A percentile compares a stretch with the other conserved stretches of the same genome.
phyloP scores from a whole-genome alignment of 768 basidiomycete species.

The Cystofilobasidium macerans region DNA sequence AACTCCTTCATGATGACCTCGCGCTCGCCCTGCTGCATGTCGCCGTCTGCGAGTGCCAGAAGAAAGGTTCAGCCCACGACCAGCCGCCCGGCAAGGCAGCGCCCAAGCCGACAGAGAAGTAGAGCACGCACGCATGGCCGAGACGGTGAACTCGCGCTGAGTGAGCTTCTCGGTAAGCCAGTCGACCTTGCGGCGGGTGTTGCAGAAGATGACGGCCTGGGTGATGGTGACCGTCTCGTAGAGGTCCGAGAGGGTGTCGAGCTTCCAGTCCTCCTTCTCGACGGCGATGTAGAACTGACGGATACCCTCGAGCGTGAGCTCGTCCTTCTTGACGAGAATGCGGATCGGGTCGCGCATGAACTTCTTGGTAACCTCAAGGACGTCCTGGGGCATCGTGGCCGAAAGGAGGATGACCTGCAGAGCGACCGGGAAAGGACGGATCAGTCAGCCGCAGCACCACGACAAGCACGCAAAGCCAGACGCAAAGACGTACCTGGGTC shows the following conservation, averaged over 20 bases:
- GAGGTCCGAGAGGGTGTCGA: slow-evolving; percentile 90
- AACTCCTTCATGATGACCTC: slow-evolving; percentile 97
- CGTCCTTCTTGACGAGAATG: slow-evolving; percentile 97
- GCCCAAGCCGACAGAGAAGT: not conserved
- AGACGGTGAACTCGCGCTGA: slow-evolving; percentile 95
- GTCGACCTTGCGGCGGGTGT: slow-evolving; percentile 95
- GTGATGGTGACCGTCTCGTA: slow-evolving; percentile 98
- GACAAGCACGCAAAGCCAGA: not conserved
- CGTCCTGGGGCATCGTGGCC: slow-evolving; percentile 90
- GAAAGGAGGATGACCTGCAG: slow-evolving; percentile 85
- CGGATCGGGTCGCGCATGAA: slow-evolving; percentile 96
- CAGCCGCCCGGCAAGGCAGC: not conserved
- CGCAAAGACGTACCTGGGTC: slow-evolving; percentile 40
- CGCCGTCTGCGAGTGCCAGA: slow-evolving; percentile 46
- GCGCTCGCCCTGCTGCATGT: slow-evolving; percentile 90
- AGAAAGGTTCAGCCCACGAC: slow-evolving; percentile 10
- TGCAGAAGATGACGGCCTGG: slow-evolving; percentile 98
- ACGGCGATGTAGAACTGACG: slow-evolving; percentile 68
- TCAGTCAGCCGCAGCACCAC: no score
- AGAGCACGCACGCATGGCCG: slow-evolving; percentile 38
- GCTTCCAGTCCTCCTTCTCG: slow-evolving; percentile 99
- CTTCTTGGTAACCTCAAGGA: slow-evolving; percentile 97
- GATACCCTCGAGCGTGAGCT: slow-evolving; percentile 75
- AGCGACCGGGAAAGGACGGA: not conserved
- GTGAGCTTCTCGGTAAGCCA: slow-evolving; percentile 99